Conservation (phyloP, 495 filamentous ascomycete genomes). For the Opeltia flavorubescens region DNA sequence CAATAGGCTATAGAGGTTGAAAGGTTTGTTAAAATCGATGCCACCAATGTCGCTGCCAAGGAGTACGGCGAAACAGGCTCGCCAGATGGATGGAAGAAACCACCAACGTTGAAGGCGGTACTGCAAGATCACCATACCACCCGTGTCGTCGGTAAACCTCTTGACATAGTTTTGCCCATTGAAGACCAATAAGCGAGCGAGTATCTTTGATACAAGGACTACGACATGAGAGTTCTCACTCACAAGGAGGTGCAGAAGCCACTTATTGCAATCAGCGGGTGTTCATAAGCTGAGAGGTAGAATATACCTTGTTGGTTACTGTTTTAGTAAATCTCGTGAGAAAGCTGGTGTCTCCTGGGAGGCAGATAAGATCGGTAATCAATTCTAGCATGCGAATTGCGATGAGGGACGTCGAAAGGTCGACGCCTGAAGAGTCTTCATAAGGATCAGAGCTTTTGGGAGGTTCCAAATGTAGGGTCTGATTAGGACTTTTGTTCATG, state of each 20-base stretch:
- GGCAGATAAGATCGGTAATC: conserved; percentile 72
- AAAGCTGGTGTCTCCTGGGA: conserved; percentile 44
- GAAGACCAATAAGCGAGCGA: conserved; percentile 69
- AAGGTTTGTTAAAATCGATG: conserved; percentile 55
- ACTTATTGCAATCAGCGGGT: conserved; percentile 38
- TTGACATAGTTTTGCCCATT: conserved; percentile 66
- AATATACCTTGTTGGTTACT: conserved; percentile 83
- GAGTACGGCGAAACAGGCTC: conserved; percentile 75
- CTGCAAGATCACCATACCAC: conserved; percentile 74
- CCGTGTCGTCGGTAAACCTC: conserved; percentile 73
- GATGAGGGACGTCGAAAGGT: conserved; percentile 31
- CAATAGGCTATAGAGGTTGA: conserved; percentile 58
- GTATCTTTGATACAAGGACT: conserved; percentile 65
- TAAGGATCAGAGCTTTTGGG: neutral
- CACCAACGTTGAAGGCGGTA: conserved; percentile 76
- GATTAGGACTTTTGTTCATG: neutral
- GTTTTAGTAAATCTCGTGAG: conserved; percentile 85
- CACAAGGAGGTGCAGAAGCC: conserved; percentile 85
- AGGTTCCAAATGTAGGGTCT: neutral
- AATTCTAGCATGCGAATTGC: conserved; percentile 66
- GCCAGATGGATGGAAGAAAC: conserved; percentile 75
- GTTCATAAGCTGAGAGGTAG: conserved; percentile 5
- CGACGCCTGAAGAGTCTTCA: neutral
- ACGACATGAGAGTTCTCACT: conserved; percentile 78
- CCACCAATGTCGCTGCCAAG: conserved; percentile 69